A percentile compares a stretch with the other conserved stretches of the same genome.
Evolutionary conservation across 768 basidiomycete genomes (phyloP).

Genomic region (Auricularia sp.): DNA sequence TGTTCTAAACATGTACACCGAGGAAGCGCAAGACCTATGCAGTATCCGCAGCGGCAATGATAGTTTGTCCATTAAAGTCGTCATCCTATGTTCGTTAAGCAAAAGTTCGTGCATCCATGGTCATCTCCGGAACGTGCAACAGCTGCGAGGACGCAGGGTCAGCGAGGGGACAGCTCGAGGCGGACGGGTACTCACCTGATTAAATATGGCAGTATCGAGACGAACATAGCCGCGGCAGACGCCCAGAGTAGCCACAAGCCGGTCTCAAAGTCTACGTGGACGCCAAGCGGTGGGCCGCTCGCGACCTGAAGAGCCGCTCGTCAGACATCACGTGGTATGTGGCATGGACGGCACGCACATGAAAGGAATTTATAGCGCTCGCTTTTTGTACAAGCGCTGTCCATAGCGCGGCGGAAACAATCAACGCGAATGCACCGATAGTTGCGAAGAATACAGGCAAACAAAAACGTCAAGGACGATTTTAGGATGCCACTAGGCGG

Average conservation of each 20-base stretch:
- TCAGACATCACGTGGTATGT: not conserved
- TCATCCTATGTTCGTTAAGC: not conserved
- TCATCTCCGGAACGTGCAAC: slow-evolving; percentile 70
- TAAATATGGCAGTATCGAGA: slow-evolving; percentile 65
- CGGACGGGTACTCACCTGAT: slow-evolving; percentile 42
- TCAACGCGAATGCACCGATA: slow-evolving; percentile 47
- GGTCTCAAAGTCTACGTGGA: slow-evolving; percentile 48
- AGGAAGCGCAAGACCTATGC: too few relatives aligned
- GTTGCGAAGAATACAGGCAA: slow-evolving; percentile 59
- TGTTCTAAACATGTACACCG: too few relatives aligned
- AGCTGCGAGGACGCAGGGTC: slow-evolving; percentile 31
- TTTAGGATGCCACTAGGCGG: slow-evolving; percentile 51
- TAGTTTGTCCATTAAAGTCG: not conserved
- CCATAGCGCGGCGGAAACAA: slow-evolving; percentile 69
- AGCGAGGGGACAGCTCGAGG: not conserved
- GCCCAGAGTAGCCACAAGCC: slow-evolving; percentile 66
- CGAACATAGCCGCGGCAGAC: slow-evolving; percentile 53
- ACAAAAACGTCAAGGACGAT: slow-evolving; percentile 53
- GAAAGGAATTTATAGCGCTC: slow-evolving; percentile 44
- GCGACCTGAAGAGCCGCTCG: slow-evolving; percentile 11
- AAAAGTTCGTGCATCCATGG: not conserved
- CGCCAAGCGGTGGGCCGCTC: slow-evolving; percentile 41
- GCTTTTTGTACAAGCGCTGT: slow-evolving; percentile 61
- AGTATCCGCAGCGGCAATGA: not conserved
- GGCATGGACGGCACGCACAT: slow-evolving; percentile 23